A percentile compares a stretch with the other conserved stretches of the same genome.
Conservation (phyloP, 2,329 filamentous ascomycete genomes). For the Monascus ruber region DNA sequence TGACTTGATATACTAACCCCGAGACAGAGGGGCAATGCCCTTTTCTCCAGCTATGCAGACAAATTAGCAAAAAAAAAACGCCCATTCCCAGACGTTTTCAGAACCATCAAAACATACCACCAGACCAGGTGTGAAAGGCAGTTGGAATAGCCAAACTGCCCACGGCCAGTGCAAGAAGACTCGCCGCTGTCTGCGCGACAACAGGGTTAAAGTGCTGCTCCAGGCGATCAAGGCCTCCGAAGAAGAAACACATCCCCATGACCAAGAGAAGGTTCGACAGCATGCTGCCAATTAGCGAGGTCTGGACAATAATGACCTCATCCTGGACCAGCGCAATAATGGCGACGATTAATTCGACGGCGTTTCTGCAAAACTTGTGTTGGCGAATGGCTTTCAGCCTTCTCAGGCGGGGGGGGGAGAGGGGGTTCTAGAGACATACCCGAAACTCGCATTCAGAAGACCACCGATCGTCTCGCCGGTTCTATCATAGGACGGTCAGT, state of each 20-base stretch:
- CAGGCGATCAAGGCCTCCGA: conserved; percentile 63
- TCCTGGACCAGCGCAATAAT: conserved; percentile 66
- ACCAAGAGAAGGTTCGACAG: conserved; percentile 82
- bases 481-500: conserved; percentile 18
- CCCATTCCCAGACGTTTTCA: neutral
- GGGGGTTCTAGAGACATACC: conserved; percentile 22
- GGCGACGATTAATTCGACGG: conserved; percentile 79
- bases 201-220: conserved; percentile 89
- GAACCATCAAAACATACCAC: conserved; percentile 12
- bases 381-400: too few species aligned
- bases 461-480: conserved; percentile 80
- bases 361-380: conserved; percentile 45
- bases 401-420: too few species aligned
- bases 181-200: conserved; percentile 80
- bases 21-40: conserved; percentile 20
- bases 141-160: conserved; percentile 80
- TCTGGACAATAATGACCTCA: conserved; percentile 78
- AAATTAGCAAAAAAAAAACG: neutral
- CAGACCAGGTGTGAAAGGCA: conserved; percentile 57
- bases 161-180: conserved; percentile 61
- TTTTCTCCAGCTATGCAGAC: conserved; percentile 11
- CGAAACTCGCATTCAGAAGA: conserved; percentile 81
- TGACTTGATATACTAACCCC: conserved; percentile 12
- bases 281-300: conserved; percentile 83
- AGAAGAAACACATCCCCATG: conserved; percentile 86